phyloP scores from a whole-genome alignment of 1,284 basidiomycete genomes.

The Ceratobasidium sp. region DNA sequence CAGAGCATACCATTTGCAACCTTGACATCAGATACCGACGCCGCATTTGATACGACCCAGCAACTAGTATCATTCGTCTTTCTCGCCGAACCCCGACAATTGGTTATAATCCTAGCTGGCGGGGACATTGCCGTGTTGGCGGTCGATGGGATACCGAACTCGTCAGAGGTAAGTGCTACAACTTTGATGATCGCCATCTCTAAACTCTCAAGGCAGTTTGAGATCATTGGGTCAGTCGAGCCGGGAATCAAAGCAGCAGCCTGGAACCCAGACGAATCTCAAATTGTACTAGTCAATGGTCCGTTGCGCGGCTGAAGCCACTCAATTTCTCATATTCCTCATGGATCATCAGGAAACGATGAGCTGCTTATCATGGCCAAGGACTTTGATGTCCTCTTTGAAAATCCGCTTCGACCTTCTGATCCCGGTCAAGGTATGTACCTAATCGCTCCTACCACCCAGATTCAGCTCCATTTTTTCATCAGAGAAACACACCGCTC shows the following conservation, averaged over 20 bases:
- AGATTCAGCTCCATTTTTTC: constrained; percentile 22
- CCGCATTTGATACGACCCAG: constrained; percentile 42
- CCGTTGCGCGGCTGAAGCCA: neutral
- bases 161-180: constrained; percentile 51
- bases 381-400: constrained; percentile 86
- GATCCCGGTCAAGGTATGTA: constrained; percentile 84
- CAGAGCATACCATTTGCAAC: constrained; percentile 28
- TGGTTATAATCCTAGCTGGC: constrained; percentile 69
- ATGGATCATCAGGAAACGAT: constrained; percentile 62
- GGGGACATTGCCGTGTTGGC: constrained; percentile 79
- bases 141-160: constrained; percentile 61
- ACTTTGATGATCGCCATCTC: neutral
- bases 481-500: constrained; percentile 86
- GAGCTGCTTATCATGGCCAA: constrained; percentile 89
- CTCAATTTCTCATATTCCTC: neutral
- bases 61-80: constrained; percentile 69
- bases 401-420: constrained; percentile 70
- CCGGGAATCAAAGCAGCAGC: constrained; percentile 80
- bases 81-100: constrained; percentile 67
- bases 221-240: constrained; percentile 86
- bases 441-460: constrained; percentile 13
- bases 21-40: neutral
- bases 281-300: constrained; percentile 82
- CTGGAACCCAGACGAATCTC: constrained; percentile 91
- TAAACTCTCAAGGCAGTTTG: constrained; percentile 55